Percentiles rank a stretch among this genome's conserved stretches.
Evolutionary conservation across 352 stramenopile species (phyloP).

Genomic region (Pythium inflatum): DNA sequence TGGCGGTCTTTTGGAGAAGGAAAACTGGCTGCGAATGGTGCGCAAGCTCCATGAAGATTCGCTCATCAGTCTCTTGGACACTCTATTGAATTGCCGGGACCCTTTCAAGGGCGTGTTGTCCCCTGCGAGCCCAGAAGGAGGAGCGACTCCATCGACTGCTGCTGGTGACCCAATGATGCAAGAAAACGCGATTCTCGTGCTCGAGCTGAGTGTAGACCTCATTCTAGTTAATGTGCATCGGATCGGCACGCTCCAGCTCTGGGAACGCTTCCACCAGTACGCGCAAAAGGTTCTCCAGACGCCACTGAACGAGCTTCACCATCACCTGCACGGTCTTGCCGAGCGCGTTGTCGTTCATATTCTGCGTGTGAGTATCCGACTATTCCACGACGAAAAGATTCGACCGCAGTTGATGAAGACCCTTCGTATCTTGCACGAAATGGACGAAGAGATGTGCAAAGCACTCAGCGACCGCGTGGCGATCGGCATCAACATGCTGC

Average conservation of each 20-base stretch:
- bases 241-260: conserved; percentile 72
- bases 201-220: conserved; percentile 83
- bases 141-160: conserved; percentile 1
- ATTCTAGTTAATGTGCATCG: conserved; percentile 86
- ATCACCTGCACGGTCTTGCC: conserved; percentile 79
- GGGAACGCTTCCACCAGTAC: conserved; percentile 83
- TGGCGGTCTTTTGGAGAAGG: conserved; percentile 80
- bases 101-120: conserved; percentile 80
- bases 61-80: conserved; percentile 70
- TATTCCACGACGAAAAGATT: conserved; percentile 86
- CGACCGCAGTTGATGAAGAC: conserved; percentile 83
- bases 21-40: conserved; percentile 86
- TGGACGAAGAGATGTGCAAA: conserved; percentile 85
- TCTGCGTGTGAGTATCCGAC: conserved; percentile 79
- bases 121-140: conserved; percentile 37
- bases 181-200: conserved; percentile 87
- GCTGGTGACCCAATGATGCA: conserved; percentile 83
- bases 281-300: conserved; percentile 77
- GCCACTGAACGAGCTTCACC: conserved; percentile 68
- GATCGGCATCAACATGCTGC: conserved; percentile 79
- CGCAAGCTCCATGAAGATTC: conserved; percentile 73
- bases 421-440: conserved; percentile 67
- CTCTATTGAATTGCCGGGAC: conserved; percentile 72
- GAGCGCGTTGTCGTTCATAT: conserved; percentile 88
- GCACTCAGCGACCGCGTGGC: conserved; percentile 80